Base-by-base conservation (phyloP, 2,329 filamentous ascomycete species). In the Nigrospora sphaerica region DNA sequence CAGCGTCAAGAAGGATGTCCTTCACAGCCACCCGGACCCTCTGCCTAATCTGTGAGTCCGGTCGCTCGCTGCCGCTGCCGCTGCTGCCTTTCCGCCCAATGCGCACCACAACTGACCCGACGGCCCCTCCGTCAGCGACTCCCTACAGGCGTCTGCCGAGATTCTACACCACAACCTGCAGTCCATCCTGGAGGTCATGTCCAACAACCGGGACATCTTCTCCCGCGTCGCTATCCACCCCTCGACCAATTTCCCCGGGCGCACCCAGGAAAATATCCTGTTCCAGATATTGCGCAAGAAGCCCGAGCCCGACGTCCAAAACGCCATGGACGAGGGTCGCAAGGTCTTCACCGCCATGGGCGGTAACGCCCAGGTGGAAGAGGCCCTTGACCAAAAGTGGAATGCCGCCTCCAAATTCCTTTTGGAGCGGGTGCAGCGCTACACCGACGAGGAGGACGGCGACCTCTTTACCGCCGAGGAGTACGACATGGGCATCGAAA, bases 241-340 rank as follows among this genome's bases (percentile, higher is more conserved):
- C 0, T 81, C 83, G 12, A 86, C 88, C 2, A 82, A 83, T 62
- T 93, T 80, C 65, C 89, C 81, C 5, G 85, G 80, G 34, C 83
- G 77, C 55, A 83, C 77, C 6, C 81, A 88, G 49, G 80, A 86
- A 62, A 68, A 64, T 42, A 73, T 88, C 4, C 74, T 92, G 1
- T 73, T 78, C 23, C 79, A 85, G 56, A 72, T 95, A 2, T 71
- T 95, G 32, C 83, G 88, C 35, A 95, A 93, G 67, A 93, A 93
- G 62, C 75, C 90, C 42, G 88, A 93, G 54, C 87, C 88, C 0
- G 75, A 80, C 19, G 82, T 90, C 16, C 86, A 91, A 60, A 80
- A 83, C 47, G 83, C 85, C 68, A 81, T 92, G 23, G 77, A 81
- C 18, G 70, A 81, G 44, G 85, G 82, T 1, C 76, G 78, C 33